phyloP scores from a whole-genome alignment of 1,284 basidiomycete species.

The Wallemia mellicola region DNA sequence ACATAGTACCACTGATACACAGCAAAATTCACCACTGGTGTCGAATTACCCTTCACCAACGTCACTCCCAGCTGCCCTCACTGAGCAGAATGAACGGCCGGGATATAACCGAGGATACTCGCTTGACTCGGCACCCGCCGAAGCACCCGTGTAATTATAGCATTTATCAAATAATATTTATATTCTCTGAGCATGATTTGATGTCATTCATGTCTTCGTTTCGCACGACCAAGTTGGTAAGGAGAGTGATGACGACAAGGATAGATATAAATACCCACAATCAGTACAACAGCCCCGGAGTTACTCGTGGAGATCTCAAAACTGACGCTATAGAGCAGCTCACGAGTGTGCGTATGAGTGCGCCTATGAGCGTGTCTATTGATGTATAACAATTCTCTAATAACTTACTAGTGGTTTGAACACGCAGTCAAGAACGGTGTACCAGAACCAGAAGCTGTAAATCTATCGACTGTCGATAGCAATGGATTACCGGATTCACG shows the following conservation, averaged over 20 bases:
- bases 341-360: conserved; percentile 13
- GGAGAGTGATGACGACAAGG: background rate
- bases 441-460: conserved; percentile 61
- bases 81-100: background rate
- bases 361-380: background rate
- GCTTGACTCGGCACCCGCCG: background rate
- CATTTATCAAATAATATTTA: background rate
- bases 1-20: background rate
- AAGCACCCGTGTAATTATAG: background rate
- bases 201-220: background rate
- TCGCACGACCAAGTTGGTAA: too few species aligned
- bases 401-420: conserved; percentile 64
- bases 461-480: conserved; percentile 43
- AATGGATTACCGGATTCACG: conserved; percentile 52
- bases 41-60: background rate
- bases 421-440: conserved; percentile 27
- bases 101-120: background rate
- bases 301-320: conserved; percentile 28
- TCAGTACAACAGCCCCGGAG: conserved; percentile 37
- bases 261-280: conserved; percentile 31
- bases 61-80: background rate
- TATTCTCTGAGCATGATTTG: background rate
- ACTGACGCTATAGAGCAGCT: conserved; percentile 53
- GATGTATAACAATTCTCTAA: too few species aligned
- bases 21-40: background rate